Evolutionary conservation across 2,329 filamentous ascomycete species (phyloP).

Genomic region (Colletotrichum gigasporum): DNA sequence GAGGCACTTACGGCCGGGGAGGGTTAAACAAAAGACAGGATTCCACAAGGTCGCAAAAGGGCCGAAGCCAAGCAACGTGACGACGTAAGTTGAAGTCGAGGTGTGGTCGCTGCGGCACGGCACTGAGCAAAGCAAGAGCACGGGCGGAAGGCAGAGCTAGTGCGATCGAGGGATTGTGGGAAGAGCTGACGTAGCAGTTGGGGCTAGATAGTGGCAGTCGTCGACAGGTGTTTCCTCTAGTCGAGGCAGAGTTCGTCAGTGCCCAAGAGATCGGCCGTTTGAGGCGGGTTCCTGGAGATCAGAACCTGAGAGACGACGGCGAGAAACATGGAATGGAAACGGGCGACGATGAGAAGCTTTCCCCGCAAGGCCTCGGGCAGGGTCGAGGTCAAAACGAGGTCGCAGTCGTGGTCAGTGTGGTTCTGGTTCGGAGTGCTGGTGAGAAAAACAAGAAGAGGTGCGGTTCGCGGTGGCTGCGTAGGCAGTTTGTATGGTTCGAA

Average conservation of each 20-base stretch:
- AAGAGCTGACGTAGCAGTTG: constrained; percentile 25
- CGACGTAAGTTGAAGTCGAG: constrained; percentile 15
- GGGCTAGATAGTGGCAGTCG: not conserved
- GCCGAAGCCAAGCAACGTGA: constrained; percentile 22
- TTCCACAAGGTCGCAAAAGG: constrained; percentile 14
- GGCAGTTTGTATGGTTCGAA: constrained; percentile 7
- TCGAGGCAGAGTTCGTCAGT: not conserved
- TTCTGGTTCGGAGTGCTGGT: not conserved
- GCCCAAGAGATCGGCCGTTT: not conserved
- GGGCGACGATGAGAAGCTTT: constrained; percentile 4
- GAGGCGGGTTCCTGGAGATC: not conserved
- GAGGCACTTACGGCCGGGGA: not conserved
- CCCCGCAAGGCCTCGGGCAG: constrained; percentile 11
- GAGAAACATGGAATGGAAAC: constrained; percentile 9
- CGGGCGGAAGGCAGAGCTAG: constrained; percentile 22
- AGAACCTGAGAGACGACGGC: not conserved
- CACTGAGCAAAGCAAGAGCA: no score
- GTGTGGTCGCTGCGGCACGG: constrained; percentile 4
- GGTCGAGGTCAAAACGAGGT: not conserved
- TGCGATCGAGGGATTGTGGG: constrained; percentile 1
- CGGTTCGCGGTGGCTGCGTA: constrained; percentile 13
- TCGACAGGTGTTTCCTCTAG: constrained; percentile 12
- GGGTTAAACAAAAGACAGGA: constrained; percentile 1
- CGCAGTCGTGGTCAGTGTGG: not conserved
- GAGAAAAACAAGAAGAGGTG: not conserved